Base-by-base conservation (phyloP, 2,329 filamentous ascomycete genomes). In the Paecilomyces variotii region DNA sequence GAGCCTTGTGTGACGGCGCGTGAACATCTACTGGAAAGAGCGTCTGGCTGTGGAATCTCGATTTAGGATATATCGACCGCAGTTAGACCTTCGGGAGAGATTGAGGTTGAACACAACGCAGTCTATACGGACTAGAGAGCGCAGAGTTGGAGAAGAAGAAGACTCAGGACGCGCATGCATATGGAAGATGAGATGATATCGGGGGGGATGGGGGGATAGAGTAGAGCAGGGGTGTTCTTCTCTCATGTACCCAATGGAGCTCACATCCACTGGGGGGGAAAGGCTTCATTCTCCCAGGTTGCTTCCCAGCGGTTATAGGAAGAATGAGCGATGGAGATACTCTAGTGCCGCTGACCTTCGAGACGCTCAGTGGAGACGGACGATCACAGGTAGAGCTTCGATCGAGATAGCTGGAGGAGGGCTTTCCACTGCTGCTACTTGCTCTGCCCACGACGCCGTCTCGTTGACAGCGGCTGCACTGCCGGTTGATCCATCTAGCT, bases 331-430 rank as follows among this genome's bases (percentile, higher is more conserved):
- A 53, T 30, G 5, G n/a, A 10, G 5, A 19, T 19, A 19, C 19
- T 51, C 59, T 56, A 62, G 60, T 61, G 65, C 63, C 59, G 58
- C 56, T 59, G 59, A 62, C 61, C 55, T 55, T 65, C 59, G 59
- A 67, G 62, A 61, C 66, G 59, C 70, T 70, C 70, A 70, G 68
- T 64, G 64, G 68, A 67, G 59, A 39, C 11, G 35, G 35, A n/a
- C n/a, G 39, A 45, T 45, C 39, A 45, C 19, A 45, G 39, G 39
- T 7, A 45, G 39, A 45, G n/a, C 6, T 10, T 45, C 39, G 39
- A 45, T 45, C 39, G 14, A 45, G 39, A 45, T 45, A 39, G 35
- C n/a, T 45, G 14, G n/a, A 45, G 35, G 35, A 45, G 35, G 35
- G 35, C 35, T 14, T 45, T 6, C 39, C 4, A 14, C 19, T 45